Evolutionary conservation across 495 filamentous ascomycete genomes (phyloP).

Genomic region (Pseudomonodictys pantanalensis): DNA sequence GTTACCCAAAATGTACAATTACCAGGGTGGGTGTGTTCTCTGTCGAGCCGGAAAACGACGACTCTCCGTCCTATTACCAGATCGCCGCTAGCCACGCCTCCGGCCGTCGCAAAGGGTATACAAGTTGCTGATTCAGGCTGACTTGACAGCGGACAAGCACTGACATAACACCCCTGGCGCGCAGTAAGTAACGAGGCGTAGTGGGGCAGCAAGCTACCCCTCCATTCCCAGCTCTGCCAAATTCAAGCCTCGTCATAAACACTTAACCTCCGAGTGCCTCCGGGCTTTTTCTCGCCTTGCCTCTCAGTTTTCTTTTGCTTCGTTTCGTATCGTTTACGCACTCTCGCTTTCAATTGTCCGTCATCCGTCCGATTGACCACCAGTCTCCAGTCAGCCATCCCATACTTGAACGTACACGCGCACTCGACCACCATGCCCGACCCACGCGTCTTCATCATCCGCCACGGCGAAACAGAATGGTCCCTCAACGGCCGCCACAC

Average conservation of each 20-base stretch:
- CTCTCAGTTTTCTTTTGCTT: neutral
- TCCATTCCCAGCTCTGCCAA: conserved; percentile 2
- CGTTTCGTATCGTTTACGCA: neutral
- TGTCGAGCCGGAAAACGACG: no score
- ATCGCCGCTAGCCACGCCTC: no score
- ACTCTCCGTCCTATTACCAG: no score
- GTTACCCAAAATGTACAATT: no score
- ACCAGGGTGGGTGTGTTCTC: no score
- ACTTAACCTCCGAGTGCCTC: neutral
- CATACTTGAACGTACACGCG: neutral
- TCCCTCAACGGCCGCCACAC: conserved; percentile 92
- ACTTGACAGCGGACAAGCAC: conserved; percentile 1
- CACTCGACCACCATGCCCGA: conserved; percentile 48
- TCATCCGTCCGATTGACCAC: neutral
- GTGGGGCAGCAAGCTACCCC: conserved; percentile 17
- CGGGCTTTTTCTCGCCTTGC: neutral
- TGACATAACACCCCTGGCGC: no score
- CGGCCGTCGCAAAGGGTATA: no score
- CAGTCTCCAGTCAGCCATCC: neutral
- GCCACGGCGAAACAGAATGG: conserved; percentile 97
- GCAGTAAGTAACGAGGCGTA: neutral
- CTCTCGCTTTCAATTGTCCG: neutral
- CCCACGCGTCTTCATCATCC: conserved; percentile 86
- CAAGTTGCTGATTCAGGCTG: conserved; percentile 12
- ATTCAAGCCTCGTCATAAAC: conserved; percentile 3